phyloP scores from a whole-genome alignment of 108 stramenopile genomes.

The Aurantiochytrium sp. region DNA sequence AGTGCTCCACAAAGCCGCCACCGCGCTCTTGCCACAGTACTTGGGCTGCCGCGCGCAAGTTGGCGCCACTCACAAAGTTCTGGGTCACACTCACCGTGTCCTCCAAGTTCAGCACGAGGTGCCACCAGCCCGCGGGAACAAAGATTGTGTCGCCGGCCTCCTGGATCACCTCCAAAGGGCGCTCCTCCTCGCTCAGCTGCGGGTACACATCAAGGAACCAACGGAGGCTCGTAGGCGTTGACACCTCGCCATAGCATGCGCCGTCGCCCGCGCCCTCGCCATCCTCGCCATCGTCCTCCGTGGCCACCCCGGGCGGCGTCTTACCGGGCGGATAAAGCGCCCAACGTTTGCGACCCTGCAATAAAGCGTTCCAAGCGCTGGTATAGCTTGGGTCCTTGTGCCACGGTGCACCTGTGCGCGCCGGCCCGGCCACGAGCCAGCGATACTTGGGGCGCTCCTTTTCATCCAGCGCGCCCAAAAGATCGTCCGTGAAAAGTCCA shows the following conservation, averaged over 20 bases:
- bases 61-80: conserved; percentile 81
- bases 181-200: not conserved
- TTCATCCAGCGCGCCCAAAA: conserved; percentile 79
- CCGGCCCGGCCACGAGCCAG: conserved; percentile 86
- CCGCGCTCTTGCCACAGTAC: not conserved
- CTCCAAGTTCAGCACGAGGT: conserved; percentile 89
- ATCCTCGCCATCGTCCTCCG: conserved; percentile 29
- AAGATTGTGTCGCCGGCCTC: conserved; percentile 90
- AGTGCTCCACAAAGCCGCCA: not conserved
- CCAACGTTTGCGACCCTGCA: conserved; percentile 88
- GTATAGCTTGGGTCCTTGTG: conserved; percentile 95
- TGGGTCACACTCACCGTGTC: conserved; percentile 90
- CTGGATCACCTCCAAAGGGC: conserved; percentile 83
- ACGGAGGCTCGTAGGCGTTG: conserved; percentile 70
- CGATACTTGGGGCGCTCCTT: conserved; percentile 86
- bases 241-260: conserved; percentile 68
- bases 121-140: conserved; percentile 96
- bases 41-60: conserved; percentile 49
- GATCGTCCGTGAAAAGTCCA: conserved; percentile 78
- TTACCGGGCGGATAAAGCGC: conserved; percentile 87
- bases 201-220: conserved; percentile 78
- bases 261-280: conserved; percentile 70
- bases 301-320: conserved; percentile 63
- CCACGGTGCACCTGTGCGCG: conserved; percentile 77
- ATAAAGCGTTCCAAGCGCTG: conserved; percentile 91